Evolutionary conservation across 1,139 yeast species (phyloP).

Genomic region (Debaryomyces nepalensis): DNA sequence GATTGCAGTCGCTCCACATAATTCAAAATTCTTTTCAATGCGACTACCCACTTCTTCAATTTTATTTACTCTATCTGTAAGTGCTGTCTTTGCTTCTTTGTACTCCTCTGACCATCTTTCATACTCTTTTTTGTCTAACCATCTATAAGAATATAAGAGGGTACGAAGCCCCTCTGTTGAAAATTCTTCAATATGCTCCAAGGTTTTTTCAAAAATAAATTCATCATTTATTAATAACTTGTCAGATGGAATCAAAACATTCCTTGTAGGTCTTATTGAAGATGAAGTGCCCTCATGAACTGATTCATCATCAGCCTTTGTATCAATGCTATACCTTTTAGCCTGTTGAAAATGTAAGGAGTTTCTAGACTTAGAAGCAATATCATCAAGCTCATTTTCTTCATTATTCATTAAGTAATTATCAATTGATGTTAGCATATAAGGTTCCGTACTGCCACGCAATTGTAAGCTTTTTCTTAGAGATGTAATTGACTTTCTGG

Average conservation of each 20-base stretch:
- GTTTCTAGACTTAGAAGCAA: slow-evolving; percentile 61
- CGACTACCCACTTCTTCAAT: slow-evolving; percentile 75
- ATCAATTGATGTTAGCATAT: slow-evolving; percentile 54
- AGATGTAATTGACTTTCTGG: slow-evolving; percentile 32
- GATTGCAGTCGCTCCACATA: slow-evolving; percentile 94
- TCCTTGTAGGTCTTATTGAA: not conserved
- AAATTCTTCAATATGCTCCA: slow-evolving; percentile 90
- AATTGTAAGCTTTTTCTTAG: slow-evolving; percentile 38
- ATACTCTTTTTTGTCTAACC: slow-evolving; percentile 66
- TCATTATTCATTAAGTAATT: slow-evolving; percentile 56
- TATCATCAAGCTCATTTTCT: slow-evolving; percentile 61
- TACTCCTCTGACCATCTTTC: slow-evolving; percentile 69
- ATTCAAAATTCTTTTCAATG: slow-evolving; percentile 67
- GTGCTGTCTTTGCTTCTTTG: slow-evolving; percentile 75
- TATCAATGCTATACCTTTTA: slow-evolving; percentile 53
- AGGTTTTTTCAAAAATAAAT: slow-evolving; percentile 77
- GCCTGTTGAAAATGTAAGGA: slow-evolving; percentile 68
- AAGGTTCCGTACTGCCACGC: slow-evolving; percentile 23
- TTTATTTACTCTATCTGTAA: slow-evolving; percentile 65
- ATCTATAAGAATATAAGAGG: slow-evolving; percentile 76
- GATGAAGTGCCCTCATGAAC: not conserved
- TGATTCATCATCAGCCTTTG: not conserved
- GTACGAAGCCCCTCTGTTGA: slow-evolving; percentile 95
- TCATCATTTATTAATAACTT: slow-evolving; percentile 72
- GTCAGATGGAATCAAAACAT: slow-evolving; percentile 58